Percentiles rank a stretch among this genome's conserved stretches.
Conservation (phyloP, 2,329 filamentous ascomycete genomes). For the Geosmithia flava region DNA sequence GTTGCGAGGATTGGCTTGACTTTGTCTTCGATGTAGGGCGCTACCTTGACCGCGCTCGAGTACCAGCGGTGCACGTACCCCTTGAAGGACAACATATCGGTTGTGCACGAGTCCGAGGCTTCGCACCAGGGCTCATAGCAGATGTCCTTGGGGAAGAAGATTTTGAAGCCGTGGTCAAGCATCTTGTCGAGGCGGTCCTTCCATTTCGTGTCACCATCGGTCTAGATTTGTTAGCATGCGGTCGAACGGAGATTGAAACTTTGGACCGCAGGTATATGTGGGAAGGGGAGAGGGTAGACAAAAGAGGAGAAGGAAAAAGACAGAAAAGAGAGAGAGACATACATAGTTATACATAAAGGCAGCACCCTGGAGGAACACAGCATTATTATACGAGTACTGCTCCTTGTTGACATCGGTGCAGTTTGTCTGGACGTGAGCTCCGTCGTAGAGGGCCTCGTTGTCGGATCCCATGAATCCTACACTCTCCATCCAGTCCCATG, state of each 20-base stretch:
- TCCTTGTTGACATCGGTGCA: conserved; percentile 42
- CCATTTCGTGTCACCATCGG: conserved; percentile 38
- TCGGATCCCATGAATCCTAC: conserved; percentile 47
- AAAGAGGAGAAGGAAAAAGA: neutral
- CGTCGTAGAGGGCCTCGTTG: conserved; percentile 49
- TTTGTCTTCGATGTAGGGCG: conserved; percentile 39
- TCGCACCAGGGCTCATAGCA: conserved; percentile 53
- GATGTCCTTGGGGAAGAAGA: conserved; percentile 42
- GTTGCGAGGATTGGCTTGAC: conserved; percentile 46
- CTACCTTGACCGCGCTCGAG: conserved; percentile 45
- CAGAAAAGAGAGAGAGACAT: conserved; percentile 10
- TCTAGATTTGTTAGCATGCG: conserved; percentile 15
- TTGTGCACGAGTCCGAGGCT: conserved; percentile 42
- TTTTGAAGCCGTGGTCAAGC: conserved; percentile 20
- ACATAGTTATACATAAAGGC: conserved; percentile 53
- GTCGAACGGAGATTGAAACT: neutral
- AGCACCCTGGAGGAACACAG: conserved; percentile 42
- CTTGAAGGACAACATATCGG: conserved; percentile 64
- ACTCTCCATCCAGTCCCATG: conserved; percentile 47
- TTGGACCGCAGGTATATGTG: no score
- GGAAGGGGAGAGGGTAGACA: neutral
- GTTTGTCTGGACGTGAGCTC: conserved; percentile 35
- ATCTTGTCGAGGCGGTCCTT: conserved; percentile 29
- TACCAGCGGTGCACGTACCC: conserved; percentile 58
- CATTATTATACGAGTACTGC: conserved; percentile 51